Percentiles rank a stretch among this genome's conserved stretches.
These are phyloP conservation scores for Periconia digitata DNA, from an alignment of 2,329 filamentous ascomycete genomes.

Conservation along the genomic window DNA sequence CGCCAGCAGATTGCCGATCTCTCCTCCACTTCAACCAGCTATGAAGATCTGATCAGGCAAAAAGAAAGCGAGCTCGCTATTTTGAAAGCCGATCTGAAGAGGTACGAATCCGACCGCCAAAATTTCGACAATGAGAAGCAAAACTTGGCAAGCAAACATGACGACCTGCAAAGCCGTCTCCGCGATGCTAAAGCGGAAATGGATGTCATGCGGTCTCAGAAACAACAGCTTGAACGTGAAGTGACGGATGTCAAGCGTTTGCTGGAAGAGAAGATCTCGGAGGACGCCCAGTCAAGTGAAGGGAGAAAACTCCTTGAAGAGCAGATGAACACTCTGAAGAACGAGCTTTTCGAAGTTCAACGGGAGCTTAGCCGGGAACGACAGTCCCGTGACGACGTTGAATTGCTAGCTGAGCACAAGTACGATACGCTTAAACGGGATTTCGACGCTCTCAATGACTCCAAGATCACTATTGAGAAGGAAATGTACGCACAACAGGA, in stretches of 20 bases:
- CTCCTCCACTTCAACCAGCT: slow-evolving; percentile 88
- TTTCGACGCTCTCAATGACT: slow-evolving; percentile 82
- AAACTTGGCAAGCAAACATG: slow-evolving; percentile 71
- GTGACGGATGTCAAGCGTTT: slow-evolving; percentile 84
- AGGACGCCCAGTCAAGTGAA: slow-evolving; percentile 80
- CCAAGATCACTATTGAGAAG: slow-evolving; percentile 97
- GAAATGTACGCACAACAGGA: slow-evolving; percentile 97
- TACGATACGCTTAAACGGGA: slow-evolving; percentile 80
- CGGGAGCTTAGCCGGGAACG: slow-evolving; percentile 87
- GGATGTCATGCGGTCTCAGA: slow-evolving; percentile 82
- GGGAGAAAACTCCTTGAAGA: slow-evolving; percentile 80
- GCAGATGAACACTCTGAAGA: slow-evolving; percentile 85
- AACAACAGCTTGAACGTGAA: slow-evolving; percentile 82
- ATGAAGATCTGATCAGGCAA: slow-evolving; percentile 87
- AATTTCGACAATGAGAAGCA: slow-evolving; percentile 78
- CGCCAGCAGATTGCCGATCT: slow-evolving; percentile 84
- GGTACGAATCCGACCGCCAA: slow-evolving; percentile 77
- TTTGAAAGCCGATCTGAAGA: slow-evolving; percentile 80
- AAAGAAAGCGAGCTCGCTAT: slow-evolving; percentile 93
- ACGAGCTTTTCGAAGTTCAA: slow-evolving; percentile 80
- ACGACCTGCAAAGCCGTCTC: slow-evolving; percentile 73
- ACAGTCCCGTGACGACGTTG: slow-evolving; percentile 91
- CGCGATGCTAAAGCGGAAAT: slow-evolving; percentile 86
- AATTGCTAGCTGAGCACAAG: slow-evolving; percentile 87
- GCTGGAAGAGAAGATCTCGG: slow-evolving; percentile 83